phyloP scores from a whole-genome alignment of 1,284 basidiomycete genomes.

The Moesziomyces aphidis region DNA sequence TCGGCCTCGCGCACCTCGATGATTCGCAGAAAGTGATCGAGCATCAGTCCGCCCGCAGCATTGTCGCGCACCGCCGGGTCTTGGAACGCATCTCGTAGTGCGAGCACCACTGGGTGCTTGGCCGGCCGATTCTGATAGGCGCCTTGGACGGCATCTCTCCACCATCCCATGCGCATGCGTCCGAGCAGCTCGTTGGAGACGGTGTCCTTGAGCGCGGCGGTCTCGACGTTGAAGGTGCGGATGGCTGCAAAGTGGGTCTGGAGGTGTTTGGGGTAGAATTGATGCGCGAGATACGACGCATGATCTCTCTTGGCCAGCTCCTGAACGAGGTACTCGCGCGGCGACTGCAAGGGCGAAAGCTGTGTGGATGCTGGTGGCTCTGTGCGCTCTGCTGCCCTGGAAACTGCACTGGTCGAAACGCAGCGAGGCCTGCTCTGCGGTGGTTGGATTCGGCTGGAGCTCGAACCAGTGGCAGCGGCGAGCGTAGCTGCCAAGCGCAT shows the following conservation, averaged over 20 bases:
- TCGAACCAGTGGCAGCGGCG: neutral
- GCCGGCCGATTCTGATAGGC: conserved; percentile 59
- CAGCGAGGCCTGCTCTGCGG: neutral
- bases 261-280: conserved; percentile 57
- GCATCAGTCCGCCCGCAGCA: conserved; percentile 54
- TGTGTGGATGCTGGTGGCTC: conserved; percentile 34
- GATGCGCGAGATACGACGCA: conserved; percentile 59
- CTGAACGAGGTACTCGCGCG: conserved; percentile 26
- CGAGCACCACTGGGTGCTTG: conserved; percentile 61
- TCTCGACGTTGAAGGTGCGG: conserved; percentile 63
- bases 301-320: conserved; percentile 52
- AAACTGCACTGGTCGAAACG: neutral
- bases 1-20: conserved; percentile 64
- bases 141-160: conserved; percentile 62
- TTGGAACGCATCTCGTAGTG: conserved; percentile 58
- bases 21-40: conserved; percentile 65
- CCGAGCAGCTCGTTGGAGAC: conserved; percentile 65
- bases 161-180: conserved; percentile 65
- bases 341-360: conserved; percentile 42
- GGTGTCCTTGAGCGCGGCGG: conserved; percentile 59
- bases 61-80: conserved; percentile 53
- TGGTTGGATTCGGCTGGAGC: neutral
- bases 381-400: conserved; percentile 2
- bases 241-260: conserved; percentile 64
- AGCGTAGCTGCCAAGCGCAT: neutral